Conservation (phyloP, 2,329 filamentous ascomycete species). For the Botryotinia globosa region DNA sequence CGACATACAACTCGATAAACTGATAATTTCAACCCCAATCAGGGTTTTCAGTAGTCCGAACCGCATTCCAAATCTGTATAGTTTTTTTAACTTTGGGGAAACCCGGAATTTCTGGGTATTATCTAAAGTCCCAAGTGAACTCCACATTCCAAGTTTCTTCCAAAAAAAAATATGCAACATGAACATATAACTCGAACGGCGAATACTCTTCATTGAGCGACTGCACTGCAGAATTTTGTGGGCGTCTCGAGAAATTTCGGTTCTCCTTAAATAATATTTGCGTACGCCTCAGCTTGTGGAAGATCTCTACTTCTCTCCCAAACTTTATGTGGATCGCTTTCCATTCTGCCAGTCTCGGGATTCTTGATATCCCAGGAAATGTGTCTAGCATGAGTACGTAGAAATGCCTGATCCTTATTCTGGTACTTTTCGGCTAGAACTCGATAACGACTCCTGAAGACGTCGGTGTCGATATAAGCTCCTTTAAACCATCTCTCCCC, state of each 20-base stretch:
- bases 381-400: conserved; percentile 10
- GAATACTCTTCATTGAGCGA: background rate
- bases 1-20: background rate
- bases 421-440: conserved; percentile 37
- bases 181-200: too few relatives aligned
- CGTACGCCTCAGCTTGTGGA: conserved; percentile 13
- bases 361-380: conserved; percentile 14
- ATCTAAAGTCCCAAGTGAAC: background rate
- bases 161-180: background rate
- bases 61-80: background rate
- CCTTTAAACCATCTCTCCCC: conserved; percentile 82
- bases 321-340: conserved; percentile 18
- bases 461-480: conserved; percentile 72
- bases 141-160: background rate
- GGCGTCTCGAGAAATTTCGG: background rate
- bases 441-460: conserved; percentile 49
- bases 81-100: background rate
- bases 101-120: too few relatives aligned
- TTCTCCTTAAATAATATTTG: conserved; percentile 2
- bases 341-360: conserved; percentile 15
- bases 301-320: conserved; percentile 17
- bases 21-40: background rate
- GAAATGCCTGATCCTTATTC: background rate
- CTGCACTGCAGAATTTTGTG: background rate
- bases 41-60: background rate